Evolutionary conservation across 2,329 filamentous ascomycete species (phyloP).

Genomic region (Clonostachys chloroleuca): DNA sequence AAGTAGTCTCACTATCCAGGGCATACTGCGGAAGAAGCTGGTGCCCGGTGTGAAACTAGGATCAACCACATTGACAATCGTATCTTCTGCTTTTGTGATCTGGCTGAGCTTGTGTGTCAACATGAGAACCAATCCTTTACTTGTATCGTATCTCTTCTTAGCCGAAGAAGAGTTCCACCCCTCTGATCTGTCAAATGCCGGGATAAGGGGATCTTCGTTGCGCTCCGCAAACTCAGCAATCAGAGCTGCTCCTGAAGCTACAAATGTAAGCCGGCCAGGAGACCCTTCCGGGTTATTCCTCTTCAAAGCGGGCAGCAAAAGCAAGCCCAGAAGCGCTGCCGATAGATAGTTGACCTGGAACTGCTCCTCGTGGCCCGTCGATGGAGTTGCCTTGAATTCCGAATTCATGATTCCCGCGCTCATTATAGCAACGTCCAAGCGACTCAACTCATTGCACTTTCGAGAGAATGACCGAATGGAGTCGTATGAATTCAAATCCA

Average conservation of each 20-base stretch:
- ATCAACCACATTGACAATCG: slow-evolving; percentile 40
- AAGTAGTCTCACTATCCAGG: slow-evolving; percentile 2
- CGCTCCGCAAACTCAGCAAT: slow-evolving; percentile 8
- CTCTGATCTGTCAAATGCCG: slow-evolving; percentile 2
- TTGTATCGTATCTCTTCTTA: slow-evolving; percentile 11
- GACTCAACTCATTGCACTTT: slow-evolving; percentile 15
- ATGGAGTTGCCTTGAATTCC: slow-evolving; percentile 10
- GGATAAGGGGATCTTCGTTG: neutral
- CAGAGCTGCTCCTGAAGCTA: slow-evolving; percentile 14
- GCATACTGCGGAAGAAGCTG: slow-evolving; percentile 24
- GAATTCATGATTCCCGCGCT: slow-evolving; percentile 30
- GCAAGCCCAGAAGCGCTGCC: slow-evolving; percentile 20
- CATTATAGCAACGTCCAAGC: slow-evolving; percentile 37
- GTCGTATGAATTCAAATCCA: slow-evolving; percentile 36
- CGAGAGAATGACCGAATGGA: slow-evolving; percentile 32
- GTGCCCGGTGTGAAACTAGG: slow-evolving; percentile 40
- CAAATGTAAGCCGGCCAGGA: slow-evolving; percentile 12
- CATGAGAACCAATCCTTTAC: slow-evolving; percentile 24
- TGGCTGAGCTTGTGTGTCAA: slow-evolving; percentile 28
- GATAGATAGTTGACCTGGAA: slow-evolving; percentile 35
- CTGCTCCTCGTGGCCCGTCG: slow-evolving; percentile 29
- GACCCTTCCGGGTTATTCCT: neutral
- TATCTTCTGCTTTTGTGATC: slow-evolving; percentile 28
- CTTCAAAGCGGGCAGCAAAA: slow-evolving; percentile 20
- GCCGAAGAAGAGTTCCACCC: neutral